phyloP scores from a whole-genome alignment of 2,329 filamentous ascomycete species.

The Colletotrichum euphorbiae region DNA sequence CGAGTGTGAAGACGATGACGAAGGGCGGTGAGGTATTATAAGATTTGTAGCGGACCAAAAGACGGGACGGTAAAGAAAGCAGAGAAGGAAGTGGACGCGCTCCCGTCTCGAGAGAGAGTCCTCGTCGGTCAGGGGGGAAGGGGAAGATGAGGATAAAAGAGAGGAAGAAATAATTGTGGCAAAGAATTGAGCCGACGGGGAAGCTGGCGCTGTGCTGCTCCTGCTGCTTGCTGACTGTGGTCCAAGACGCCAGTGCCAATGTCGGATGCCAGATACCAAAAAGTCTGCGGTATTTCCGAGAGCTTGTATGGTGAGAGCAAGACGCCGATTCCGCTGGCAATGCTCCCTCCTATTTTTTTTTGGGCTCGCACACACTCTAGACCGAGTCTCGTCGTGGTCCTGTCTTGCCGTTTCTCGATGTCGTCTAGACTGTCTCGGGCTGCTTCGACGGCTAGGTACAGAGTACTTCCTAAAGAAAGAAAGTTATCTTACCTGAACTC shows the following conservation, averaged over 20 bases:
- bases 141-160: not conserved
- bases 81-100: constrained; percentile 15
- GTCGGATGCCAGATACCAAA: constrained; percentile 18
- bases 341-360: constrained; percentile 9
- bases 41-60: constrained; percentile 25
- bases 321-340: not conserved
- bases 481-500: not conserved
- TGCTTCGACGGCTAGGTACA: not conserved
- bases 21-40: constrained; percentile 28
- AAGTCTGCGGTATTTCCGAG: constrained; percentile 12
- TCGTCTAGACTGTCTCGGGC: constrained; percentile 30
- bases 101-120: not conserved
- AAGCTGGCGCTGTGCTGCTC: not conserved
- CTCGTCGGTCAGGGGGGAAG: constrained; percentile 19
- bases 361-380: not conserved
- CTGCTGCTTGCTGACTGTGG: constrained; percentile 2
- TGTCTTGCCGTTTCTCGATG: constrained; percentile 18
- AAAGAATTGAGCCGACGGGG: constrained; percentile 24
- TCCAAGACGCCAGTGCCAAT: constrained; percentile 17
- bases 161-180: constrained; percentile 18
- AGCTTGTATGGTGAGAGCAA: constrained; percentile 14
- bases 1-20: constrained; percentile 2
- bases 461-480: not conserved
- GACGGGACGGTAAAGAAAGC: constrained; percentile 7
- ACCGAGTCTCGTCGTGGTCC: not conserved